These are phyloP conservation scores for Nothopassalora personata DNA, from an alignment of 2,329 filamentous ascomycete genomes.

Conservation along the genomic window DNA sequence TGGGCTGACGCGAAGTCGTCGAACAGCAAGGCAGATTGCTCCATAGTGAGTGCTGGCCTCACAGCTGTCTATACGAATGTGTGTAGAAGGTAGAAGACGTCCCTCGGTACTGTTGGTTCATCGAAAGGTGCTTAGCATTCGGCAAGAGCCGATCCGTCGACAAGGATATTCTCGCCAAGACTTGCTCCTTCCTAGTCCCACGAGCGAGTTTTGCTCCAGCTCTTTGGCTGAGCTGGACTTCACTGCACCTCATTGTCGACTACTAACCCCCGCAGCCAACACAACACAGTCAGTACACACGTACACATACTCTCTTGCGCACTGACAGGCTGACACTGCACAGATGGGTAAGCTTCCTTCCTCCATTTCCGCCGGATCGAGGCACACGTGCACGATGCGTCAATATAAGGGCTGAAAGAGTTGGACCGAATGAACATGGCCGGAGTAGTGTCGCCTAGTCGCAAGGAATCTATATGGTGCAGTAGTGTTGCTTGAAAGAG, in stretches of 20 bases:
- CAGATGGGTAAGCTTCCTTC: slow-evolving; percentile 56
- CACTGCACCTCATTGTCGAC: background rate
- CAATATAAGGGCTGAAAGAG: slow-evolving; percentile 25
- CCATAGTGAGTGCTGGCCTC: background rate
- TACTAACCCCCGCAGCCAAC: slow-evolving; percentile 13
- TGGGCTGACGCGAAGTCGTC: slow-evolving; percentile 68
- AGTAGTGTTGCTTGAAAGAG: background rate
- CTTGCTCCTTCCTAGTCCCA: background rate
- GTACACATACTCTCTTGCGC: background rate
- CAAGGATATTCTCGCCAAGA: background rate
- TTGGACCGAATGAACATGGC: slow-evolving; percentile 12
- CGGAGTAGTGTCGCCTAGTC: slow-evolving; percentile 1
- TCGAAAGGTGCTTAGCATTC: background rate
- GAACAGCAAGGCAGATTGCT: slow-evolving; percentile 48
- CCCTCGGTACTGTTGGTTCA: background rate
- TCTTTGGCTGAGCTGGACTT: background rate
- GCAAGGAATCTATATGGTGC: background rate
- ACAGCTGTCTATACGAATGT: slow-evolving; percentile 39
- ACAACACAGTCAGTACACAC: slow-evolving; percentile 25
- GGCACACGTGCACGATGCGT: slow-evolving; percentile 9
- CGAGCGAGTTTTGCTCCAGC: background rate
- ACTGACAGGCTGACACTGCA: slow-evolving; percentile 27
- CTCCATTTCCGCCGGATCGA: slow-evolving; percentile 14
- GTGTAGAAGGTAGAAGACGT: too few species aligned
- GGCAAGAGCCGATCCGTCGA: background rate